Evolutionary conservation across 2,329 filamentous ascomycete genomes (phyloP), one percentile per base, ranked within the genome.

Genomic region (Neonectria coccinea): DNA sequence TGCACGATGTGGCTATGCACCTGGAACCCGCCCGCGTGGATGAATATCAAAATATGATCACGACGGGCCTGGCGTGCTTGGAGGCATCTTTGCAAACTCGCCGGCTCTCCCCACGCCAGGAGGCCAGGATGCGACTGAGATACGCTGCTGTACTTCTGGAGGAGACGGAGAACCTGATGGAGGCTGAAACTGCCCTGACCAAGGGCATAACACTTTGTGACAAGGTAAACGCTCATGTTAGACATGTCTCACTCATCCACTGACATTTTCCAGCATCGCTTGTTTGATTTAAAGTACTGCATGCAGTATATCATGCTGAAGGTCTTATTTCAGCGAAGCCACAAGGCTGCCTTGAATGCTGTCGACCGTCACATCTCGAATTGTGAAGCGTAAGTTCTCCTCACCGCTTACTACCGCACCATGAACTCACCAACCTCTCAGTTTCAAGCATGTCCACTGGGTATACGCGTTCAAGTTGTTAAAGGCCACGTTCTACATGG

Each of bases 401-500:
- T 31, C 52, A 25, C 14, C 33, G 22, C 14, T 20, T 41, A 22
- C 18, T 10, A 3, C 52, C 4, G 4, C 9, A 25, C n/a, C 44
- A 4, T 42, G n/a, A 27, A 47, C 70, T 73, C 11, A 75, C 48
- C 25, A n/a, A 12, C 4, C 10, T 14, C n/a, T 12, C 64, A 88
- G 83, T 39, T 89, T 88, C 72, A 88, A 89, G 74, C 89, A 92
- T 70, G 81, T 85, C 9, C 86, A 89, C 54, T 95, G 92, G 92
- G 84, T 90, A 16, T 95, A 94, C 74, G 90, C 90, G 0, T 91
- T 94, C 71, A 88, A 91, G 8, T 88, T 95, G 50, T 79, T 94
- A 14, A 91, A 92, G 68, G 88, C 90, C 0, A 88, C 90, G 0
- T 85, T 94, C 50, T 87, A 91, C 64, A 79, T 93, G 54, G 86